Percentiles rank a stretch among this genome's conserved stretches.
Conservation (phyloP, 2,329 filamentous ascomycete species). For the Macrophomina pseudophaseolina region DNA sequence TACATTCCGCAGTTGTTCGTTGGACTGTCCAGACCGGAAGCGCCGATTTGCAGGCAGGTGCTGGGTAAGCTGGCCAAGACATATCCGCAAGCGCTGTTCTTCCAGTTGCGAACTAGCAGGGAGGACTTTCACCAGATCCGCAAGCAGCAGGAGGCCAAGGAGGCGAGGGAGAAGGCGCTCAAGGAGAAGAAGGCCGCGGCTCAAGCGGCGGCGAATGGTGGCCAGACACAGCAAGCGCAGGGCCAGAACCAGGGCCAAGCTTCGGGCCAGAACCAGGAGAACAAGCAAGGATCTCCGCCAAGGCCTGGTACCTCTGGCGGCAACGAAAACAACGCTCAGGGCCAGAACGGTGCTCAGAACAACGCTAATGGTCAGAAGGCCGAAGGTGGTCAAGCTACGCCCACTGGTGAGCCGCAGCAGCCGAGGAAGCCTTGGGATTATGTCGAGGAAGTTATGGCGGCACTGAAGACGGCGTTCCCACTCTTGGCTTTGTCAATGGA, state of each 20-base stretch:
- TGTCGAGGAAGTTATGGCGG: conserved; percentile 92
- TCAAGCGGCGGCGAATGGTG: conserved; percentile 29
- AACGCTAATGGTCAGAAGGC: conserved; percentile 50
- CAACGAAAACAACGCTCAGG: conserved; percentile 32
- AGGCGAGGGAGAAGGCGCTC: conserved; percentile 59
- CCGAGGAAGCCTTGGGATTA: conserved; percentile 90
- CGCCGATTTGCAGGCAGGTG: conserved; percentile 81
- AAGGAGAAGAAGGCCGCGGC: conserved; percentile 50
- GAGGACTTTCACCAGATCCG: conserved; percentile 94
- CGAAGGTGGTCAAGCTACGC: conserved; percentile 43
- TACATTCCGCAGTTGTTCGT: conserved; percentile 97
- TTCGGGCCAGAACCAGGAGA: conserved; percentile 11
- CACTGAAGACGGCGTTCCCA: conserved; percentile 95
- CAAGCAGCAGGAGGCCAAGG: conserved; percentile 76
- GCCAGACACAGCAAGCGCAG: neutral
- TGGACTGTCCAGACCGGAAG: conserved; percentile 89
- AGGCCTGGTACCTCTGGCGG: conserved; percentile 6
- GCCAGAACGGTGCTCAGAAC: conserved; percentile 4
- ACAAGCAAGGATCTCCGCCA: conserved; percentile 41
- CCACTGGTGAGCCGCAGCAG: conserved; percentile 35
- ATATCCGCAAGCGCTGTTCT: conserved; percentile 93
- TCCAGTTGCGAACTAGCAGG: conserved; percentile 87
- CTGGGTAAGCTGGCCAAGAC: conserved; percentile 93
- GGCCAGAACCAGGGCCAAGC: neutral
- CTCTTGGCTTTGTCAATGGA: conserved; percentile 97